Evolutionary conservation across 2,329 filamentous ascomycete genomes (phyloP), one percentile per base, ranked within the genome.

Genomic region (Cadophora gregata): DNA sequence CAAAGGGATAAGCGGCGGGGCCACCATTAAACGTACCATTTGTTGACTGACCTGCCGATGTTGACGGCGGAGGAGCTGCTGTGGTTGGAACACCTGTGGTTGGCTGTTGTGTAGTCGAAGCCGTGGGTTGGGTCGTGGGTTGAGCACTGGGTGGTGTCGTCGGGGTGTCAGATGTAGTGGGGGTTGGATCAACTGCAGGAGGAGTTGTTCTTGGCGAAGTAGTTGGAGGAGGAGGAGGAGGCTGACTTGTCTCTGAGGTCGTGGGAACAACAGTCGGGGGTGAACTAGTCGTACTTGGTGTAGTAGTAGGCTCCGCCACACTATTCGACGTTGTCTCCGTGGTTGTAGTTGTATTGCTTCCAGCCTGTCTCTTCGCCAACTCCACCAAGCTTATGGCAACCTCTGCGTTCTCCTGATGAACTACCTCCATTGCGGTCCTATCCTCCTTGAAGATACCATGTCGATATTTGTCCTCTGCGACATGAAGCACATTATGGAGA

Each of bases 381-480:
- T 87, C 85, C 64, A 90, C 82, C 69, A 92, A 81, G 66, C 86
- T 85, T 10, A 84, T 86, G 21, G 89, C 88, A 45, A 91, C 81
- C 45, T 84, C 82, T 25, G 87, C 84, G 74, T 92, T 84, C 70
- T 85, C 83, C 51, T 82, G 80, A 78, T 88, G 85, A 31, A 91
- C 82, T 38, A 84, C 86, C 76, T 90, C 86, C 63, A 91, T 82
- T 29, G 88, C 89, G 12, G 84, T 81, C 71, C 83, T 83, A 74
- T 91, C 89, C 69, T 87, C 86, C 69, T 86, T 83, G 77, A 89
- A 91, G 64, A 92, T 84, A 66, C 90, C 90, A 75, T 91, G 85
- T 75, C 88, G 85, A 79, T 89, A 92, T 74, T 86, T 86, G 58
- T 84, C 83, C 55, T 86, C 84, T 63, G 89, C 81, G 68, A 83